Base-by-base conservation (phyloP, 371 early-diverging fungal genomes). In the Globomyces sp. region DNA sequence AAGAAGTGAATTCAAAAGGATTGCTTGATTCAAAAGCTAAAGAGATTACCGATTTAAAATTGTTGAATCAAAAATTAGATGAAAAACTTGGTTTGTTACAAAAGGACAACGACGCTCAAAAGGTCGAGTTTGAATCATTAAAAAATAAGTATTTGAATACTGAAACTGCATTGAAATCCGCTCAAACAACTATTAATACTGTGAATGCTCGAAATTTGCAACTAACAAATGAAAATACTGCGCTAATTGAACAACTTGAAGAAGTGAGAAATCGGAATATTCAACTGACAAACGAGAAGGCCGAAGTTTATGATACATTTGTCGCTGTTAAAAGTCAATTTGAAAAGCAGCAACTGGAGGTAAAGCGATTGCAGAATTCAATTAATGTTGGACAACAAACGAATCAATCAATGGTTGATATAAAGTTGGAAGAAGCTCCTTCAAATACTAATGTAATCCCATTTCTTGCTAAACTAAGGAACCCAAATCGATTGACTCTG, bases 181-280 rank as follows among this genome's bases (percentile, higher is more conserved):
- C 24, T 24, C 24, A 24, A 24, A 24, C 24, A 24, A 24, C 24
- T 24, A 24, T 24, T 24, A 24, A 24, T 24, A 24, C 24, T 24
- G 24, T 24, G 24, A 24, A 24, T 24, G 24, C 24, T 24, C 24
- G 24, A 24, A 24, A 24, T 24, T 24, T 24, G 24, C 24, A 55
- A 44, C 24, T 58, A 44, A 44, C 44, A 36, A 62, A 61, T 13
- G 67, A 67, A 37, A 67, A 67, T 47, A 50, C 50, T 40, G 42
- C 11, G 1, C 37, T 67, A n/a, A 4, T 67, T 6, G 6, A 36
- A 4, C 60, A 67, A 24, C 53, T 67, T 24, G 13, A 47, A n/a
- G 67, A 67, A 49, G 42, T 67, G 67, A 46, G 67, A 0, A n/a
- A 39, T 37, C 44, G 50, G 34, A 40, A 59, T 13, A 42, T 67